These are phyloP conservation scores for Colletotrichum musicola DNA, from an alignment of 2,329 filamentous ascomycete species.

Conservation along the genomic window DNA sequence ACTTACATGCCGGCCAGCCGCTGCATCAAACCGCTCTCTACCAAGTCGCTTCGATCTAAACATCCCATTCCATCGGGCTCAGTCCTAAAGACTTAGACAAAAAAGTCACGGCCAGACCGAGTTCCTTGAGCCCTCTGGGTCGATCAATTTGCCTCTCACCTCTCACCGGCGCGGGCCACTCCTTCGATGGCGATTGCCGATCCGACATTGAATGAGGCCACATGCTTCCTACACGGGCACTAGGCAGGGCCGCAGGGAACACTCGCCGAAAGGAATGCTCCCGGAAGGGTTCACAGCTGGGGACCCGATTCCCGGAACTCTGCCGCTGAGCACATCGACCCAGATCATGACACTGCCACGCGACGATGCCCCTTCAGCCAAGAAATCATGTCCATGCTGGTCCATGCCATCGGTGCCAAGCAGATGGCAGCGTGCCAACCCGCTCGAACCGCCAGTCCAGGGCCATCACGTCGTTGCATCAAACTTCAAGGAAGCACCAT, in stretches of 20 bases:
- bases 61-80: background rate
- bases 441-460: background rate
- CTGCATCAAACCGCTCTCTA: no score
- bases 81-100: background rate
- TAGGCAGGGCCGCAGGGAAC: background rate
- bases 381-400: background rate
- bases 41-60: background rate
- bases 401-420: slow-evolving; percentile 1
- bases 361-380: background rate
- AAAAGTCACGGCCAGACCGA: background rate
- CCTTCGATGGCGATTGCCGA: background rate
- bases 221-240: background rate
- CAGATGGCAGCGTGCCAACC: background rate
- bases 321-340: background rate
- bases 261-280: background rate
- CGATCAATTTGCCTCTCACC: background rate
- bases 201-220: background rate
- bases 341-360: slow-evolving; percentile 1
- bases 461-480: no score
- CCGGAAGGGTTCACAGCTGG: background rate
- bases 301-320: background rate
- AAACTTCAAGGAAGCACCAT: no score
- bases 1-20: no score
- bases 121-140: background rate
- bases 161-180: background rate